Base-by-base conservation (phyloP, 2,329 filamentous ascomycete genomes). In the Aureobasidium mangrovei region DNA sequence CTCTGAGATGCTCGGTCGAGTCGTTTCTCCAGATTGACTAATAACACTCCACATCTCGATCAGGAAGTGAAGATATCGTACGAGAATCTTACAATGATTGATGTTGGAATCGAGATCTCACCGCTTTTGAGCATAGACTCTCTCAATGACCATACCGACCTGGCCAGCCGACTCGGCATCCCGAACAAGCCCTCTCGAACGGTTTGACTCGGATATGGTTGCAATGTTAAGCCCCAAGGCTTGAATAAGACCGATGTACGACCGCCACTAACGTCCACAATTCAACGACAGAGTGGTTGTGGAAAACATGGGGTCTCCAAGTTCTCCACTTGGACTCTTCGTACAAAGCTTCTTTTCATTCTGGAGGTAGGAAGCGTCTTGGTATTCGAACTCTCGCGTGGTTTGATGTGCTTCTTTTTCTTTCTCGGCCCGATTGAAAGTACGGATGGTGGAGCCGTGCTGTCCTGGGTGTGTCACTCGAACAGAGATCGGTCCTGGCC, bases 241-340 rank as follows among this genome's bases (percentile, higher is more conserved):
- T 27, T n/a, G 6, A 42, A 42, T 42, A 35, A 35, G 47, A 31
- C 47, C 47, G 47, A 52, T 10, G 42, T 52, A 35, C 38, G 28
- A 42, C 47, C 47, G 47, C 4, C 4, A n/a, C 7, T 18, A 33
- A 24, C 39, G 18, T 26, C 10, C 26, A 33, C 18, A 12, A 42
- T 31, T 12, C 39, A 31, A 29, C 26, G 41, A 44, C 28, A 4
- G 12, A 41, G 5, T 27, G 41, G 27, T 12, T 31, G 41, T 44
- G 41, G 18, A 4, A 27, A n/a, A 18, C 29, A 8, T 9, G 47
- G 47, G 47, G 47, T 18, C 47, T 38, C 47, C 47, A 18, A 42
- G 6, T 26, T 52, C 47, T n/a, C 47, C 47, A 52, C 47, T 52
- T 29, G 12, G 35, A 29, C 47, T 52, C 38, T 42, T 38, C 47